Evolutionary conservation across 2,329 filamentous ascomycete genomes (phyloP).

Genomic region (Penicillium psychrosexuale): DNA sequence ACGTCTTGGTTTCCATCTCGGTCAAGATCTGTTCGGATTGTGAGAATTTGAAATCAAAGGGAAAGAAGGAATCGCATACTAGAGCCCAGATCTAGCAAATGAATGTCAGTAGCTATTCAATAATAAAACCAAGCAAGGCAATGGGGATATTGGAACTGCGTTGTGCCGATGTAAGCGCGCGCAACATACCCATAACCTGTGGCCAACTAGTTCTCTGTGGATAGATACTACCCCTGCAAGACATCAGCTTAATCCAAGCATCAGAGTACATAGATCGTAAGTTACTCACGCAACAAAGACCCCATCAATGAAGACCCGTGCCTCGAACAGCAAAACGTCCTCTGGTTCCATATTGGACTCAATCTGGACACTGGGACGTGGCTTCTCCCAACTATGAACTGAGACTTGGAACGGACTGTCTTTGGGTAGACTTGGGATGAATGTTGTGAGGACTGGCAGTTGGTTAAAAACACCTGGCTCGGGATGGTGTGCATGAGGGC

Average conservation of each 20-base stretch:
- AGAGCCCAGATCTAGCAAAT: conserved; percentile 34
- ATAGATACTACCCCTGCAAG: conserved; percentile 54
- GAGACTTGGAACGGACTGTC: conserved; percentile 67
- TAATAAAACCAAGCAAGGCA: background rate
- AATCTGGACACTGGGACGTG: conserved; percentile 57
- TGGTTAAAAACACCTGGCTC: conserved; percentile 32
- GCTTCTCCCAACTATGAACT: conserved; percentile 68
- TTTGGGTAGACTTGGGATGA: conserved; percentile 62
- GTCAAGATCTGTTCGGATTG: conserved; percentile 38
- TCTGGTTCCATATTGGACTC: conserved; percentile 55
- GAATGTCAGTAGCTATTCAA: background rate
- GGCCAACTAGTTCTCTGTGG: conserved; percentile 53
- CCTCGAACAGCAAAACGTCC: conserved; percentile 61
- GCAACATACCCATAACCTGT: conserved; percentile 49
- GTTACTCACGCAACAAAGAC: conserved; percentile 56
- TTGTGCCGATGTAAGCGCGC: background rate
- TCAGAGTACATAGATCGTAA: background rate
- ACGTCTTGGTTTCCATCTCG: conserved; percentile 57
- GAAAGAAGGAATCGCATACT: conserved; percentile 25
- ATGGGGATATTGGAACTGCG: background rate
- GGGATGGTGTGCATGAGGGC: conserved; percentile 24
- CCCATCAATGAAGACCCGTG: conserved; percentile 68
- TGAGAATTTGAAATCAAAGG: conserved; percentile 31
- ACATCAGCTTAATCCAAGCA: background rate
- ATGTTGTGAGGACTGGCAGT: conserved; percentile 68